Base-by-base conservation (phyloP, 768 basidiomycete genomes). In the Zangia roseola region DNA sequence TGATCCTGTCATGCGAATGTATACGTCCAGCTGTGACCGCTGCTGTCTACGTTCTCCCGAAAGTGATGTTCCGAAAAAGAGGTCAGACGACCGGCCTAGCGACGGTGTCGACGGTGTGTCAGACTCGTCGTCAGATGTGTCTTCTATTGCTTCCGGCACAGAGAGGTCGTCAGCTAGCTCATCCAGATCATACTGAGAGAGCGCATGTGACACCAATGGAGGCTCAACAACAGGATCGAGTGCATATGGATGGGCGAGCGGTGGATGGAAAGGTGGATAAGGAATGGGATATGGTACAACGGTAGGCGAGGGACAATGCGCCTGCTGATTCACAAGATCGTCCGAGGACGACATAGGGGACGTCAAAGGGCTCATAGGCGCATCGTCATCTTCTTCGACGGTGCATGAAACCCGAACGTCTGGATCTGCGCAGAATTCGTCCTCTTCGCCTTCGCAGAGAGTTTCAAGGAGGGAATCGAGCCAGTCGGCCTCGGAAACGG, bases 51-150 rank as follows among this genome's bases (percentile, higher is more conserved):
- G 75, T 61, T 80, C 81, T 40, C 68, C 61, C 34, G 78, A 74
- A 45, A 79, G 73, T 17, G 81, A 71, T 26, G 76, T 68, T 47
- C 77, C 75, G 44, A 80, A 71, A 45, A 74, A 74, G 52, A 82
- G 65, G 40, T 81, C 78, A 16, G 81, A 77, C 35, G 86, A 86
- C 54, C 75, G 74, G 56, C 77, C 74, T 40, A 80, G 57, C 35
- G 79, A 83, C 40, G 84, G 86, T 7, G 86, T 83, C 10, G 79
- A 77, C 10, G 75, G 79, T 5, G 78, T 71, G 58, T 91, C 88
- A 14, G 88, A 88, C 73, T 90, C 89, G 71, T 91, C 88, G 70
- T 91, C 89, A 38, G 88, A 91, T 31, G 78, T 80, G 68, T 91
- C 88, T 65, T 90, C 88, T 75, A 90, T 86, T 35, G 86, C 82